phyloP scores from a whole-genome alignment of 1,284 basidiomycete genomes.

The Lignosus rhinocerotis region DNA sequence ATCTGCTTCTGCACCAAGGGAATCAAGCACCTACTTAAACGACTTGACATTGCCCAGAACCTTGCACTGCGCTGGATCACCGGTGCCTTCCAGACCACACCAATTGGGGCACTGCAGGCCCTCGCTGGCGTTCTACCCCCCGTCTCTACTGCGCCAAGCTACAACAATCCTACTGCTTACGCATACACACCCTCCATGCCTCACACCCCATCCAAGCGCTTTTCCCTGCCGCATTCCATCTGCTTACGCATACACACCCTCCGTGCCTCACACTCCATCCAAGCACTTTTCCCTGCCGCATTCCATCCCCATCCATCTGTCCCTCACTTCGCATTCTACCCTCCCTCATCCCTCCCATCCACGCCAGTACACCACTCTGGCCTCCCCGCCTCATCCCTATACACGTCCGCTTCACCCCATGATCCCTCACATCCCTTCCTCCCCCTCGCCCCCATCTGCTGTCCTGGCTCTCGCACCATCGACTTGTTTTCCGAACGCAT shows the following conservation, averaged over 20 bases:
- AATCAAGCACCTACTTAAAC: background rate
- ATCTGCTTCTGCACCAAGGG: background rate
- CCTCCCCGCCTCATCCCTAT: no score
- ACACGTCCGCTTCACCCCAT: background rate
- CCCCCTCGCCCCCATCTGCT: background rate
- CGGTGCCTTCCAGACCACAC: slow-evolving; percentile 5
- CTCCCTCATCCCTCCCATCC: background rate
- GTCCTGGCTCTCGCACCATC: background rate
- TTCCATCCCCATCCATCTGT: background rate
- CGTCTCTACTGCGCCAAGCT: slow-evolving; percentile 1
- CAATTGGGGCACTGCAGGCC: background rate
- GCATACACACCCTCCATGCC: no score
- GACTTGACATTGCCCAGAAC: background rate
- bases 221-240: no score
- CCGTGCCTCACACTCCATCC: background rate
- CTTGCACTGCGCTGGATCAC: slow-evolving; percentile 9
- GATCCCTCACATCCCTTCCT: background rate
- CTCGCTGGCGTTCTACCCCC: slow-evolving; percentile 1
- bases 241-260: no score
- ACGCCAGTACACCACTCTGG: no score
- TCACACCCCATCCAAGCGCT: no score
- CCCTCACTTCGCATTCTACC: background rate
- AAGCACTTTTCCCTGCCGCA: background rate
- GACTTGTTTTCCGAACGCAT: background rate
- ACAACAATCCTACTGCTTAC: background rate